A percentile compares a stretch with the other conserved stretches of the same genome.
Conservation (phyloP, 140 eudicot genomes). For the Ambrosia hybrid region DNA sequence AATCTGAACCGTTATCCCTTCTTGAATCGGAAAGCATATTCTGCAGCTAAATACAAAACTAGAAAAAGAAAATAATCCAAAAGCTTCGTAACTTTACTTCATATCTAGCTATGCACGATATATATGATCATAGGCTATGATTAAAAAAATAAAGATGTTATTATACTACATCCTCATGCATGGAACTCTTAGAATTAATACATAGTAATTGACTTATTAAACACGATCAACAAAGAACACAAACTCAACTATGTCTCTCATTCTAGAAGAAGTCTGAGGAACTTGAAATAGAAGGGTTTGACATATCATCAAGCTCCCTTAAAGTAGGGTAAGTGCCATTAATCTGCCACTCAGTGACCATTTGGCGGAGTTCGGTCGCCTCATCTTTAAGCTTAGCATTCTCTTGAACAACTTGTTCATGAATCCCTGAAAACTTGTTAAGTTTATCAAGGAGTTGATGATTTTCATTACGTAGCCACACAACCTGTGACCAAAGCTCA, state of each 20-base stretch:
- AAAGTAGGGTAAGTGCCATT: conserved; percentile 56
- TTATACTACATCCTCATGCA: conserved; percentile 26
- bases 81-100: too few species aligned
- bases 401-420: conserved; percentile 70
- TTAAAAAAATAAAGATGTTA: conserved; percentile 30
- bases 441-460: conserved; percentile 80
- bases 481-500: conserved; percentile 96
- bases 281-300: conserved; percentile 50
- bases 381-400: conserved; percentile 82
- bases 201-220: conserved; percentile 12
- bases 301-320: conserved; percentile 56
- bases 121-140: neutral
- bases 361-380: conserved; percentile 69
- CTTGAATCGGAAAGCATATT: too few species aligned
- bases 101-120: too few species aligned
- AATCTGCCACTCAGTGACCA: conserved; percentile 73
- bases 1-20: too few species aligned
- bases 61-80: too few species aligned
- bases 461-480: conserved; percentile 89
- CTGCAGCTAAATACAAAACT: too few species aligned
- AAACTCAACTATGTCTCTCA: conserved; percentile 6
- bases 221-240: conserved; percentile 28
- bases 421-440: conserved; percentile 63
- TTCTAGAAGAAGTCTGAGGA: conserved; percentile 36
- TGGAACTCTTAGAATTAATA: conserved; percentile 18